phyloP scores from a whole-genome alignment of 257 asterid genomes.

The Nicotiana tomentosiformis region DNA sequence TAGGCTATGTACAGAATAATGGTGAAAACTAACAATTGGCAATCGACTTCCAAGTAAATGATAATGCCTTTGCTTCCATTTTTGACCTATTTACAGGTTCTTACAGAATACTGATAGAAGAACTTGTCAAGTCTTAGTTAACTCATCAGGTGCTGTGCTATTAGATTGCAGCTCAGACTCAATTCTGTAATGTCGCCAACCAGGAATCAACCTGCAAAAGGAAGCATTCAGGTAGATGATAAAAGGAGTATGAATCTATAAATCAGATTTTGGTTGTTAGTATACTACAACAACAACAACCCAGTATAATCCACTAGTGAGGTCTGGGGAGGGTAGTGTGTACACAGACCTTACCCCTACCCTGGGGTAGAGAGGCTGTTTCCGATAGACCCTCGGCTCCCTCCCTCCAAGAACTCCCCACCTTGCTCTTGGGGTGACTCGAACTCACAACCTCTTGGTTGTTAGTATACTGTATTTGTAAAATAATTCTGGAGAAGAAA shows the following conservation, averaged over 20 bases:
- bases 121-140: not conserved
- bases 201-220: slow-evolving; percentile 67
- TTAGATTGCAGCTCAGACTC: slow-evolving; percentile 40
- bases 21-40: not conserved
- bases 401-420: too few species aligned
- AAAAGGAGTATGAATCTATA: not conserved
- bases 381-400: too few species aligned
- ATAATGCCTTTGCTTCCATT: not conserved
- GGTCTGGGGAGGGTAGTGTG: too few species aligned
- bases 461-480: too few species aligned
- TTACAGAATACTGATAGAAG: not conserved
- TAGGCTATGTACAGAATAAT: slow-evolving; percentile 2
- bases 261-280: not conserved
- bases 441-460: not conserved
- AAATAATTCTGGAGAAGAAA: too few species aligned
- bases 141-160: slow-evolving; percentile 18
- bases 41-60: not conserved
- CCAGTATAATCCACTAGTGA: too few species aligned
- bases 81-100: not conserved
- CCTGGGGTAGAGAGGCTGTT: too few species aligned
- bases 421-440: too few species aligned
- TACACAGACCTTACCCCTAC: too few species aligned
- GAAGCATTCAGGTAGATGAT: not conserved
- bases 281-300: too few species aligned
- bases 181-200: slow-evolving; percentile 48